Evolutionary conservation across 2,329 filamentous ascomycete species (phyloP).

Genomic region (Aspergillus pseudonomiae): DNA sequence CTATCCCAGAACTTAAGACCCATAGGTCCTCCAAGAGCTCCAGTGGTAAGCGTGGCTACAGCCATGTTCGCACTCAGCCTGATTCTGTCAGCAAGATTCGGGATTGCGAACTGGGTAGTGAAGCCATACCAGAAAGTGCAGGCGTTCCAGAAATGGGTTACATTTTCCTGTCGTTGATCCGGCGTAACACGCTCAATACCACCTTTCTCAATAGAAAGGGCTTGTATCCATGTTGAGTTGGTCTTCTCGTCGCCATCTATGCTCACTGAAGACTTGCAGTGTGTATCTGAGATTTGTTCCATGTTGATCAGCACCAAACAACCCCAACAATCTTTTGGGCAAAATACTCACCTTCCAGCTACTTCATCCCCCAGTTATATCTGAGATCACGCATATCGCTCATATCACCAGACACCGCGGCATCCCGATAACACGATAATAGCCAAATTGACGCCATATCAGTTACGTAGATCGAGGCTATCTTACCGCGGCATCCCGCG

Average conservation of each 20-base stretch:
- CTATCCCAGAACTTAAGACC: slow-evolving; percentile 42
- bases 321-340: not conserved
- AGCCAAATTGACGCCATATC: slow-evolving; percentile 24
- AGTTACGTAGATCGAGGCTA: slow-evolving; percentile 15
- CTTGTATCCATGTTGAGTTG: slow-evolving; percentile 17
- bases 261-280: slow-evolving; percentile 1
- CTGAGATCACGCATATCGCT: not conserved
- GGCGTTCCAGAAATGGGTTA: slow-evolving; percentile 30
- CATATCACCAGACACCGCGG: slow-evolving; percentile 1
- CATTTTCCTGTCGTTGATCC: slow-evolving; percentile 25
- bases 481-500: slow-evolving; percentile 28
- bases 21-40: slow-evolving; percentile 35
- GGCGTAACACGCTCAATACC: slow-evolving; percentile 28
- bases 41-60: slow-evolving; percentile 38
- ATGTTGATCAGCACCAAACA: not conserved
- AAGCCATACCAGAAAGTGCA: slow-evolving; percentile 19
- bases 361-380: not conserved
- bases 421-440: slow-evolving; percentile 21
- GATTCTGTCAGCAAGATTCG: not conserved
- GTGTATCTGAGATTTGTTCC: not conserved
- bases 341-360: not conserved
- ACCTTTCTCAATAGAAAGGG: slow-evolving; percentile 25
- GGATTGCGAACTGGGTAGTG: slow-evolving; percentile 9
- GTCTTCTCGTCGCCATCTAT: not conserved
- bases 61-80: slow-evolving; percentile 45